These are phyloP conservation scores for Mycena olivaceomarginata DNA, from an alignment of 768 basidiomycete genomes.

Conservation along the genomic window DNA sequence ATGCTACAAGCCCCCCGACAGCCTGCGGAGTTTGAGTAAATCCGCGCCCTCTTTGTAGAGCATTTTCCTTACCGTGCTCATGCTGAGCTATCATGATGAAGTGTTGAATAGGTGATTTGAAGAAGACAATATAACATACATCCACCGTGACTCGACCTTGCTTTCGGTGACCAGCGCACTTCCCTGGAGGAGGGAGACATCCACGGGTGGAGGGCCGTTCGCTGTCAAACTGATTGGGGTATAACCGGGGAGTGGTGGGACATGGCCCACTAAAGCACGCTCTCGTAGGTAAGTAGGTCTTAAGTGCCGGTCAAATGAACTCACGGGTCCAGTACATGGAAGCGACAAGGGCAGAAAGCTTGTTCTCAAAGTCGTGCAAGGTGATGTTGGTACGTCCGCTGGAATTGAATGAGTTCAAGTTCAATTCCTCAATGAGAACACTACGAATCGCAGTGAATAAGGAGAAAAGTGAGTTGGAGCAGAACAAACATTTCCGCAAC, in stretches of 20 bases:
- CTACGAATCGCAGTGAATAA: not conserved
- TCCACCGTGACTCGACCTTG: not conserved
- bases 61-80: not conserved
- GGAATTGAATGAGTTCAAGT: conserved; percentile 1
- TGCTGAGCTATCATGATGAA: not conserved
- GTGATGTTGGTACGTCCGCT: not conserved
- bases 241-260: not conserved
- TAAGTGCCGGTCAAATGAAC: not conserved
- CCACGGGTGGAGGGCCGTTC: not conserved
- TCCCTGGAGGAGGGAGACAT: conserved; percentile 6
- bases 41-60: not conserved
- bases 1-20: not conserved
- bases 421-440: not conserved
- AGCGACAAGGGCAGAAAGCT: conserved; percentile 6
- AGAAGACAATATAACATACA: not conserved
- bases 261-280: not conserved
- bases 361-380: conserved; percentile 3
- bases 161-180: not conserved
- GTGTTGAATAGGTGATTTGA: not conserved
- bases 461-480: not conserved
- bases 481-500: not conserved
- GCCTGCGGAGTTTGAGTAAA: not conserved
- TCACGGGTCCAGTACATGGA: conserved; percentile 12
- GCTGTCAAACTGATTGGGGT: not conserved
- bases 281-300: not conserved